Evolutionary conservation across 2,329 filamentous ascomycete genomes (phyloP).

Genomic region (Apiospora pterosperma): DNA sequence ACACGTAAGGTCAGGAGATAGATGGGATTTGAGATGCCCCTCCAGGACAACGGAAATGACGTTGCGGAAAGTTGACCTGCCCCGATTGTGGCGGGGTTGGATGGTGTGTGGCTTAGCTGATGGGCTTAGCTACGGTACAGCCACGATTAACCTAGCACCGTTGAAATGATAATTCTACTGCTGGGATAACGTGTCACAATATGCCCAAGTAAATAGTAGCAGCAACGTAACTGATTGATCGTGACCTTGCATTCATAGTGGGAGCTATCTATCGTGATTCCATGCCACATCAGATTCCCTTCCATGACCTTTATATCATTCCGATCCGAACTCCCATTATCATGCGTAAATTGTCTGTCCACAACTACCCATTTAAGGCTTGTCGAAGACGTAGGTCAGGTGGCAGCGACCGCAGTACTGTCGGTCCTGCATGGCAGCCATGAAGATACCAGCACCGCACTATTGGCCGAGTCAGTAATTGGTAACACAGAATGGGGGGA

Average conservation of each 20-base stretch:
- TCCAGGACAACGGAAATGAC: neutral
- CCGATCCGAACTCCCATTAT: neutral
- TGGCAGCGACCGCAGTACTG: constrained; percentile 88
- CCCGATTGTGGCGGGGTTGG: neutral
- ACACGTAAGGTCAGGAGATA: neutral
- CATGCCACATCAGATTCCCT: neutral
- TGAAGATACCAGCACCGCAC: constrained; percentile 99
- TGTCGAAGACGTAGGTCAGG: constrained; percentile 71
- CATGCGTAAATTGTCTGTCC: neutral
- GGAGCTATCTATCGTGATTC: neutral
- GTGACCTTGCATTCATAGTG: neutral
- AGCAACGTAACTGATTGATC: neutral
- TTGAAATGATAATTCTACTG: neutral
- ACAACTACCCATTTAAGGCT: constrained; percentile 34
- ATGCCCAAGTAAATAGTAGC: neutral
- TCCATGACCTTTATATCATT: neutral
- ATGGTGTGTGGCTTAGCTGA: neutral
- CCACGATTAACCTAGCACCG: neutral
- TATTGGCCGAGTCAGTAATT: constrained; percentile 30
- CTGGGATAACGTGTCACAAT: neutral
- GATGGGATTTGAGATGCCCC: neutral
- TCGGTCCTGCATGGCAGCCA: constrained; percentile 99
- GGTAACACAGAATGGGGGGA: neutral
- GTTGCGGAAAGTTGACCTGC: neutral
- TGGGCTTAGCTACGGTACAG: neutral